These are phyloP conservation scores for Musa troglodytarum DNA, from an alignment of 176 grass and related monocot species.

Conservation along the genomic window DNA sequence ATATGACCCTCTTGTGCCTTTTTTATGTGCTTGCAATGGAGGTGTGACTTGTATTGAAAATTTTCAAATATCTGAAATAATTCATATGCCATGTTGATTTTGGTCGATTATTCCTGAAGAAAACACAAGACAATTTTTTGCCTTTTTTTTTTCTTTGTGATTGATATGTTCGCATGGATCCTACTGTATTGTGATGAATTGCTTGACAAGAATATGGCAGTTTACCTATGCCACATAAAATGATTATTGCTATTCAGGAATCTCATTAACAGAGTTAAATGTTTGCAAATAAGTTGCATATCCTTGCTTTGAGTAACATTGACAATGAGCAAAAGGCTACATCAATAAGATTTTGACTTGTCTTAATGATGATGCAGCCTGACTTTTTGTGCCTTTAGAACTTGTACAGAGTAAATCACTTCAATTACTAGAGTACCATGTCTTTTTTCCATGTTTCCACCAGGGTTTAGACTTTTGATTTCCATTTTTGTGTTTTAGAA, in stretches of 20 bases:
- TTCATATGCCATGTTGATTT: neutral
- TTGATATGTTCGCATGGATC: neutral
- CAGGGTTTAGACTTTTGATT: too few species aligned
- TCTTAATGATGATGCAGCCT: too few species aligned
- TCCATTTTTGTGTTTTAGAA: too few species aligned
- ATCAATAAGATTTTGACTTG: too few species aligned
- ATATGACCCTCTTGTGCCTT: neutral
- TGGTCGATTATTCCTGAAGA: constrained; percentile 1
- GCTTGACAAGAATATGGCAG: neutral
- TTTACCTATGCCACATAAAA: neutral
- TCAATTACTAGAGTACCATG: too few species aligned
- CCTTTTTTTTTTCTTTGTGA: neutral
- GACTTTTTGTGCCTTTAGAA: too few species aligned
- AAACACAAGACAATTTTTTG: neutral
- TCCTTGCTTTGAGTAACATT: too few species aligned
- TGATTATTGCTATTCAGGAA: neutral
- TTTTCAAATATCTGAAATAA: neutral
- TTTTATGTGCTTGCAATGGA: neutral
- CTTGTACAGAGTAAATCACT: too few species aligned
- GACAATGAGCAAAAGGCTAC: too few species aligned
- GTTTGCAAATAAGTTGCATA: too few species aligned
- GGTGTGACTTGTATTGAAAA: neutral
- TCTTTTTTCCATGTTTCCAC: too few species aligned
- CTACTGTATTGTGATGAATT: neutral
- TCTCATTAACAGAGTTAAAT: too few species aligned